A percentile compares a stretch with the other conserved stretches of the same genome.
Conservation (phyloP, 2,329 filamentous ascomycete species). For the Verticillium isaacii region DNA sequence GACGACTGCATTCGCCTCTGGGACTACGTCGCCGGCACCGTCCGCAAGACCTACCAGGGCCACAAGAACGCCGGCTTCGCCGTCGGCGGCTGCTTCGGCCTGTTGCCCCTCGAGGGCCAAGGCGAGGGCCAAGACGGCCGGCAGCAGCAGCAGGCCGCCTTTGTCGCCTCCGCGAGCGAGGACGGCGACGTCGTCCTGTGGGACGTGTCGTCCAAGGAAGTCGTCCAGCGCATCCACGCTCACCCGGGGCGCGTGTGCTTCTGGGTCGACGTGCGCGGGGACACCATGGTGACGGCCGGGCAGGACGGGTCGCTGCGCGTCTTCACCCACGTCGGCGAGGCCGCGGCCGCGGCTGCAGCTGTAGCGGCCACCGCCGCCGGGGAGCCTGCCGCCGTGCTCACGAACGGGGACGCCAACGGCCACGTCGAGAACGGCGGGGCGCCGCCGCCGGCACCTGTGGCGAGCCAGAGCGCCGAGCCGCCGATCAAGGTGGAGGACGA, state of each 20-base stretch:
- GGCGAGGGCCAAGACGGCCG: background rate
- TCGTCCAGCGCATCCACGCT: slow-evolving; percentile 62
- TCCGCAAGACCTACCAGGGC: slow-evolving; percentile 96
- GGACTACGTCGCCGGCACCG: slow-evolving; percentile 88
- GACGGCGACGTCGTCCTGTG: slow-evolving; percentile 82
- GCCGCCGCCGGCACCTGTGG: background rate
- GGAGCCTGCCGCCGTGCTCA: background rate
- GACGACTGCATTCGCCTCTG: slow-evolving; percentile 88
- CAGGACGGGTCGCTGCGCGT: slow-evolving; percentile 50
- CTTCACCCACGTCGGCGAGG: slow-evolving; percentile 29
- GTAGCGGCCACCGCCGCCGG: background rate
- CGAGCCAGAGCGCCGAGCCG: slow-evolving; percentile 4
- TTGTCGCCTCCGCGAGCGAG: slow-evolving; percentile 81
- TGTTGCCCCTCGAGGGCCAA: slow-evolving; percentile 23
- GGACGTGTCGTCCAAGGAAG: slow-evolving; percentile 82
- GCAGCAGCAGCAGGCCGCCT: slow-evolving; percentile 31
- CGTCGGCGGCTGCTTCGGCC: slow-evolving; percentile 78
- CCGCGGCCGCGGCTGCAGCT: background rate
- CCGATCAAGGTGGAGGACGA: slow-evolving; percentile 13
- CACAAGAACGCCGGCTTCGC: slow-evolving; percentile 82
- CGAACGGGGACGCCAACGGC: background rate
- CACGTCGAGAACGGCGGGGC: background rate
- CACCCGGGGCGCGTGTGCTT: slow-evolving; percentile 54
- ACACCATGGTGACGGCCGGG: slow-evolving; percentile 53
- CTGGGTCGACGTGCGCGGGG: slow-evolving; percentile 58